Evolutionary conservation across 345 rosid genomes (phyloP), one percentile per base, ranked within the genome.

Genomic region (Arabidopsis arenosa): DNA sequence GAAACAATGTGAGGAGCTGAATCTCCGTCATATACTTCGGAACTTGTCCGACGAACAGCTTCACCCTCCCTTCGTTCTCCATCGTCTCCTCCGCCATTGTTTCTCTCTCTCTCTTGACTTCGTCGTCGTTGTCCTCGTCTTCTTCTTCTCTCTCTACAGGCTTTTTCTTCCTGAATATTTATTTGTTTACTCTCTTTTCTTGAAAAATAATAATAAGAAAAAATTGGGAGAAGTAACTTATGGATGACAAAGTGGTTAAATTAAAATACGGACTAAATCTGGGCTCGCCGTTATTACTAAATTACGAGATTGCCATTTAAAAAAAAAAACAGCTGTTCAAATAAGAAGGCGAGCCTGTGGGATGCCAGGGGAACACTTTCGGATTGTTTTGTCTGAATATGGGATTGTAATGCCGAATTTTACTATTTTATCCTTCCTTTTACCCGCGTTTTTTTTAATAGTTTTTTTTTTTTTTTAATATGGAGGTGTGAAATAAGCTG

Each of bases 1-100:
- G 64, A 86, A 95, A 95, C 93, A 92, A 79, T 81, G 87, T 70
- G 54, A 95, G 92, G 53, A 95, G 93, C 70, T 95, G 89, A 78
- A 84, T 78, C 82, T 95, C 99, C 66, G 89, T 86, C 97, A 95
- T 87, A 72, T 86, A 84, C 85, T 88, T 95, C 17, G 99, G 99
- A 40, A 95, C 97, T 84, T 95, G 99, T 80, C 99, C 99, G 15
- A 95, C 97, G 83, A 95, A 95, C 60, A 92, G 83, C 89, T 95
- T 95, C 47, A 95, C 99, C 84, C 86, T 88, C 70, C 89, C 97
- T 70, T 89, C 96, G 63, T 71, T 75, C 68, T 73, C 88, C 79
- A 74, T 73, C 72, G 68, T 63, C 68, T 21, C 84, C 89, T 85
- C 95, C 89, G 88, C 89, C 91, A 84, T 86, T 83, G 80, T 81